Evolutionary conservation across 257 asterid species (phyloP).

Genomic region (Solanum clarkiae): DNA sequence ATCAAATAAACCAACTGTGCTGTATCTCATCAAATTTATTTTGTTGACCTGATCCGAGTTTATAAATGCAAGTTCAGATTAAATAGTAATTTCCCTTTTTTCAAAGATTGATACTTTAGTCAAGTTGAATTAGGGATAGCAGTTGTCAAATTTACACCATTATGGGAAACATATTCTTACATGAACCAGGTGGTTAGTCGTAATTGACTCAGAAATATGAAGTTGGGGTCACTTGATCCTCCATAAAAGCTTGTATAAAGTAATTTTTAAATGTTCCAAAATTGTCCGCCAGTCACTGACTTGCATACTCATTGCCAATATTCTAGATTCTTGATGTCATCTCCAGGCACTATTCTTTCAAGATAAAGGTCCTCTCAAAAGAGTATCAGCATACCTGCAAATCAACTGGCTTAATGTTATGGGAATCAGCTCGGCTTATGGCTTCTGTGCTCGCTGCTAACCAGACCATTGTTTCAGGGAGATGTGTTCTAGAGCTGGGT

Average conservation of each 20-base stretch:
- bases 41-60: background rate
- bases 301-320: background rate
- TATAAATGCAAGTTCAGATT: background rate
- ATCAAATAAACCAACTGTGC: background rate
- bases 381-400: constrained; percentile 90
- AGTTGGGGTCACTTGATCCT: background rate
- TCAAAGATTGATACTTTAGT: background rate
- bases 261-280: background rate
- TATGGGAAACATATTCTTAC: background rate
- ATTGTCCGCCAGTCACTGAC: background rate
- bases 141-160: background rate
- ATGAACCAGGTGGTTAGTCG: background rate
- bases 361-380: constrained; percentile 58
- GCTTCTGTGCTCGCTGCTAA: constrained; percentile 67
- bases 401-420: constrained; percentile 91
- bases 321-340: constrained; percentile 43
- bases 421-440: constrained; percentile 94
- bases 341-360: constrained; percentile 39
- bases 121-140: background rate
- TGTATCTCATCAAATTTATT: background rate
- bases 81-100: background rate
- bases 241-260: background rate
- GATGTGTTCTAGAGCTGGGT: constrained; percentile 76
- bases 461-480: constrained; percentile 41
- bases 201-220: background rate